Evolutionary conservation across 139 green algal genomes (phyloP), one percentile per base, ranked within the genome.

Genomic region (Raphidocelis subcapitata): DNA sequence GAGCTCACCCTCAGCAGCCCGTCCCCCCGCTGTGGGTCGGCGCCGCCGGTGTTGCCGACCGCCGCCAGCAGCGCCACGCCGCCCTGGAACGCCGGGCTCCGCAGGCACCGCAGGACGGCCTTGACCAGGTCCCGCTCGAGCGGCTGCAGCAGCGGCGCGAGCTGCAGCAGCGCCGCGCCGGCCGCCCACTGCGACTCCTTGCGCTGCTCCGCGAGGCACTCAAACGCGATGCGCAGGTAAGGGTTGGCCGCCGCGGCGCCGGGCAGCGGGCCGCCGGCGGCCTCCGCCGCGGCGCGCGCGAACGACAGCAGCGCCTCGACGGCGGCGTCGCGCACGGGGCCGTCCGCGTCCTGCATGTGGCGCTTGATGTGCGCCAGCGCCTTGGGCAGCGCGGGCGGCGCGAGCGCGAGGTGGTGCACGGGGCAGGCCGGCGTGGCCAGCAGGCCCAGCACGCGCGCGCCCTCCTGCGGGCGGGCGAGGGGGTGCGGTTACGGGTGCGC

Each of bases 301-400:
- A 82, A 62, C 57, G 70, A n/a, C 35, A 69, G 44, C 47, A 82
- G 44, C 2, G 81, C 76, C 46, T 86, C 81, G 3, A 69, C 49
- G 44, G 29, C 33, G 2, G 76, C 76, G 24, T 86, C 81, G 0
- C 81, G 63, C 29, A 86, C 81, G 10, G 59, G 5, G 54, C 52
- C 72, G 61, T 86, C 81, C n/a, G 69, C 51, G n/a, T 86, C 76
- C 81, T 86, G 64, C n/a, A 86, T 46, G 3, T 41, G 61, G 52
- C 67, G 76, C 44, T 82, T 81, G 20, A 86, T 65, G 62, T 83
- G 65, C 1, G 5, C 61, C 35, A 86, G 49, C 24, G 82, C 62
- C 32, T 82, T 83, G 32, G 18, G 51, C 10, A 86, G 62, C 59
- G 68, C 46, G 1, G 73, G 69, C 41, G 62, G 72, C 52, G 79